phyloP scores from a whole-genome alignment of 2,329 filamentous ascomycete species.

The Pyrenophora seminiperda region DNA sequence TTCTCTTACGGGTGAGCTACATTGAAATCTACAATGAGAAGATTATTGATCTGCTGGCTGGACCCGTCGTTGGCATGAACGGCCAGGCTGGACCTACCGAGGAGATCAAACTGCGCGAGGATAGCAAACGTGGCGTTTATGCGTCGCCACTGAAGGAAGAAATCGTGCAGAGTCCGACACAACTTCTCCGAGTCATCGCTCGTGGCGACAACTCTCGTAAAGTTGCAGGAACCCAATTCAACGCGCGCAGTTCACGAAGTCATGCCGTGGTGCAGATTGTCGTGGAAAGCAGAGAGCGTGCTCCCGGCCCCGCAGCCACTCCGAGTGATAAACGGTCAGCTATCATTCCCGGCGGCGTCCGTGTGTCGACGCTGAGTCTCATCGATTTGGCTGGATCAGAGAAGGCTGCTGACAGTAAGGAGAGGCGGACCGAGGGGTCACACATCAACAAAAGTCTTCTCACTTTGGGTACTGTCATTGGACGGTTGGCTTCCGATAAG shows the following conservation, averaged over 20 bases:
- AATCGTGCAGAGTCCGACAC: conserved; percentile 96
- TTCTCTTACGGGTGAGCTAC: conserved; percentile 93
- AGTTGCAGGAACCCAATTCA: conserved; percentile 95
- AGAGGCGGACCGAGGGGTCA: conserved; percentile 89
- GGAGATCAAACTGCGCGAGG: conserved; percentile 96
- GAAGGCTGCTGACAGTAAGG: conserved; percentile 92
- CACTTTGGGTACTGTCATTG: conserved; percentile 93
- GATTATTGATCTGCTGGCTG: conserved; percentile 89
- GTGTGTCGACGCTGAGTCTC: conserved; percentile 91
- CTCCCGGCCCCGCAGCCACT: conserved; percentile 57
- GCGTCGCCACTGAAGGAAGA: conserved; percentile 96
- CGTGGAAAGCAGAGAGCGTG: conserved; percentile 90
- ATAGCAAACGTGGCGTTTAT: conserved; percentile 95
- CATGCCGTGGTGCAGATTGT: conserved; percentile 99
- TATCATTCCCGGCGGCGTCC: conserved; percentile 77
- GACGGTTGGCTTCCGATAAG: conserved; percentile 85
- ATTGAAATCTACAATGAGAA: conserved; percentile 99
- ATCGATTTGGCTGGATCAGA: conserved; percentile 97
- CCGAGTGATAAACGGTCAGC: conserved; percentile 50
- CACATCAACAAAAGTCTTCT: conserved; percentile 99
- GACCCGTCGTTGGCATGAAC: conserved; percentile 64
- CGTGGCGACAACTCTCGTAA: conserved; percentile 88
- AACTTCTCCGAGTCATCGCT: conserved; percentile 91
- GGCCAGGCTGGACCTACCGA: conserved; percentile 65
- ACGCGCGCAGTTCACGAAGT: conserved; percentile 93